A percentile compares a stretch with the other conserved stretches of the same genome.
Evolutionary conservation across 2,329 filamentous ascomycete species (phyloP).

Genomic region (Passalora sequoiae): DNA sequence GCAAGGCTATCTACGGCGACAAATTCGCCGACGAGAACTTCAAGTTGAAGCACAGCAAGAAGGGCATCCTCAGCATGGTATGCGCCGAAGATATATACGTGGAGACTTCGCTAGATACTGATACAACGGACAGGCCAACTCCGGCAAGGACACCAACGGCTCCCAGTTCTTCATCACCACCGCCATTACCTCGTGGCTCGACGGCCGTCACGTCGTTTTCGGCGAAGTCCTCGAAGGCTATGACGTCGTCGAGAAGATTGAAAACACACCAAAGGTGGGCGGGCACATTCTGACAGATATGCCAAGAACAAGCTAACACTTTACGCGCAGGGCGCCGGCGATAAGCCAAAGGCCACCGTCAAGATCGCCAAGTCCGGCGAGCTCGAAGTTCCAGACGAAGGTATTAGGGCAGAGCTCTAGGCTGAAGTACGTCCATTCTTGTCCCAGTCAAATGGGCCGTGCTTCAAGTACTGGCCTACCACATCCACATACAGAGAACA

Average conservation of each 20-base stretch:
- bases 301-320: background rate
- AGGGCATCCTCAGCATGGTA: slow-evolving; percentile 63
- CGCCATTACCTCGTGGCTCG: slow-evolving; percentile 73
- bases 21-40: slow-evolving; percentile 91
- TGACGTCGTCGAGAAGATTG: slow-evolving; percentile 72
- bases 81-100: background rate
- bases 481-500: too few relatives aligned
- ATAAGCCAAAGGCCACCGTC: slow-evolving; percentile 64
- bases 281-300: background rate
- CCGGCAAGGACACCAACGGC: slow-evolving; percentile 79
- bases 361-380: slow-evolving; percentile 82
- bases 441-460: slow-evolving; percentile 1
- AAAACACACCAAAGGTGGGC: slow-evolving; percentile 58
- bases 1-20: slow-evolving; percentile 81
- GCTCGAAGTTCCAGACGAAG: slow-evolving; percentile 77
- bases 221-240: slow-evolving; percentile 84
- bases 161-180: slow-evolving; percentile 92
- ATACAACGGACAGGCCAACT: slow-evolving; percentile 57
- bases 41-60: slow-evolving; percentile 87
- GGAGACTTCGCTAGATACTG: background rate
- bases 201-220: slow-evolving; percentile 81
- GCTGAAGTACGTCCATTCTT: slow-evolving; percentile 26
- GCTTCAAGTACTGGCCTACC: too few relatives aligned
- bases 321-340: slow-evolving; percentile 43
- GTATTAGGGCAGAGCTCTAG: slow-evolving; percentile 88